Evolutionary conservation across 768 basidiomycete species (phyloP).

Genomic region (Phanerodontia chrysosporium): DNA sequence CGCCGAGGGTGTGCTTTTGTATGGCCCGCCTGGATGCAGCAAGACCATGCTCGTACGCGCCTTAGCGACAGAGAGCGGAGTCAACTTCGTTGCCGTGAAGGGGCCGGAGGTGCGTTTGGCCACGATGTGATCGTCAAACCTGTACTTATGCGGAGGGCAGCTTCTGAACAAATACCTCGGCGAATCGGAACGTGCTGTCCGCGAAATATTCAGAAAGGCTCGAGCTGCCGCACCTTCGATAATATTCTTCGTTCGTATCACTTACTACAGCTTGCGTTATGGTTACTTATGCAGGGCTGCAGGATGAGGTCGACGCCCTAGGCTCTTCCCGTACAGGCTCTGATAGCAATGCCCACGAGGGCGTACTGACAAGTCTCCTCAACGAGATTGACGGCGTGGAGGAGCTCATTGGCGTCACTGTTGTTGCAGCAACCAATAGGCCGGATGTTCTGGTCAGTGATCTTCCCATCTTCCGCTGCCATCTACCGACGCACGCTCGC

Average conservation of each 20-base stretch:
- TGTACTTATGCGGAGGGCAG: too few species aligned
- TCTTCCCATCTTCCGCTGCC: background rate
- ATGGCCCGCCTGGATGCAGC: conserved; percentile 96
- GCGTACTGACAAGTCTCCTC: conserved; percentile 86
- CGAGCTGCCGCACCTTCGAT: conserved; percentile 92
- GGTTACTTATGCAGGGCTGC: background rate
- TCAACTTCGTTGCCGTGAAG: conserved; percentile 96
- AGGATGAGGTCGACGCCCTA: conserved; percentile 98
- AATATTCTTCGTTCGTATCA: conserved; percentile 81
- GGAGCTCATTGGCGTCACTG: conserved; percentile 89
- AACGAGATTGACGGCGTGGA: conserved; percentile 99
- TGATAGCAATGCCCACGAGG: conserved; percentile 63
- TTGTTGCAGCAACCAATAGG: conserved; percentile 93
- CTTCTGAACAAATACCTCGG: conserved; percentile 95
- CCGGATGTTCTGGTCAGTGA: conserved; percentile 83
- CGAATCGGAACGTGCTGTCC: conserved; percentile 91
- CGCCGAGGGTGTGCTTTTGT: conserved; percentile 88
- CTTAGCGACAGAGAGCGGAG: conserved; percentile 87
- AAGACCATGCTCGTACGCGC: conserved; percentile 93
- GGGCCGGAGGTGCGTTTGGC: conserved; percentile 89
- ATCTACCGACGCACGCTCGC: background rate
- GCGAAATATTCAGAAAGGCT: conserved; percentile 95
- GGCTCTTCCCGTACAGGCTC: conserved; percentile 67
- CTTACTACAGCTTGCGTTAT: background rate
- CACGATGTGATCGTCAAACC: too few species aligned